Conservation (phyloP, 2,329 filamentous ascomycete species). For the Hypoxylon sp. region DNA sequence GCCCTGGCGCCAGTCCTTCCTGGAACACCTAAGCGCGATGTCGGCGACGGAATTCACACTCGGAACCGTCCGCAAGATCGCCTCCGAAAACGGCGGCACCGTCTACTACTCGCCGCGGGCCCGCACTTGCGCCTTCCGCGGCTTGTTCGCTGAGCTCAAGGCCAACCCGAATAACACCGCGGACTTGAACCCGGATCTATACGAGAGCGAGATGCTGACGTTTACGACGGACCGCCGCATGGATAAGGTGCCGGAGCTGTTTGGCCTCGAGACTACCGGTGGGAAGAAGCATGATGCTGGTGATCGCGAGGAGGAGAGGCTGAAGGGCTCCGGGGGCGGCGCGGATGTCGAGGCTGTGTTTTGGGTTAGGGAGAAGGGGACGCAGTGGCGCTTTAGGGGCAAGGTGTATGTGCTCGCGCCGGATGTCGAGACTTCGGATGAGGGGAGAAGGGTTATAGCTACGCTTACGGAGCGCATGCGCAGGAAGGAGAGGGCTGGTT, state of each 20-base stretch:
- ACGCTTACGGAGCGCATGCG: conserved; percentile 76
- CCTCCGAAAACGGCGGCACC: conserved; percentile 52
- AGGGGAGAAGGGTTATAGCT: conserved; percentile 71
- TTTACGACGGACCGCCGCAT: conserved; percentile 92
- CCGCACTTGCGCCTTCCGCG: conserved; percentile 87
- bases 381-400: conserved; percentile 90
- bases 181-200: conserved; percentile 77
- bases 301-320: conserved; percentile 58
- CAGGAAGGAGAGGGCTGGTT: conserved; percentile 56
- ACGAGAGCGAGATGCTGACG: conserved; percentile 82
- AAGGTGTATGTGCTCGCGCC: conserved; percentile 80
- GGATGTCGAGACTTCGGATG: conserved; percentile 69
- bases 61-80: conserved; percentile 63
- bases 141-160: conserved; percentile 83
- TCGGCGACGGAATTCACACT: conserved; percentile 66
- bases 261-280: conserved; percentile 64
- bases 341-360: conserved; percentile 78
- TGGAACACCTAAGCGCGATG: conserved; percentile 66
- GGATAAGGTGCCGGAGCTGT: conserved; percentile 84
- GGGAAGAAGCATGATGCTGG: conserved; percentile 1
- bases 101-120: conserved; percentile 71
- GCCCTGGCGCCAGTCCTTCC: conserved; percentile 69
- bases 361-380: conserved; percentile 79
- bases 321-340: conserved; percentile 71
- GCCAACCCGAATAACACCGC: conserved; percentile 81